Base-by-base conservation (phyloP, 805 yeast genomes). In the Yarrowia deformans region DNA sequence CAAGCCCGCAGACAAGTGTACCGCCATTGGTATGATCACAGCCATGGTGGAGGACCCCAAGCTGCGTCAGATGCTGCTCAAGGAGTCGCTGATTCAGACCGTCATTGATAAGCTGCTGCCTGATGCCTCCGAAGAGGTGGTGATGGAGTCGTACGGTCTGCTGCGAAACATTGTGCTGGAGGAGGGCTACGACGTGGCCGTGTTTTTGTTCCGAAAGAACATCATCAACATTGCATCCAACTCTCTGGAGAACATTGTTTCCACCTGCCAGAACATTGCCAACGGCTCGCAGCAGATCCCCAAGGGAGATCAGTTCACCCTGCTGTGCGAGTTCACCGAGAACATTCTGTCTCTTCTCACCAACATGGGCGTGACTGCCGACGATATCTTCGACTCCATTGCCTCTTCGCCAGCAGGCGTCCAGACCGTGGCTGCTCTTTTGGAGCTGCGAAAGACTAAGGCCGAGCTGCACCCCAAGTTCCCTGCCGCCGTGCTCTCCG, bases 171-270 rank as follows among this genome's bases (percentile, higher is more conserved):
- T 94, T 69, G 88, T 90, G 2, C 82, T 91, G 67, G 97, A 91
- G 75, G 97, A 93, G 78, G 98, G 97, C 23, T 88, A 91, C 73
- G 97, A 91, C 72, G 84, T 91, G 45, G 87, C 92, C 35, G 84
- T 86, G 23, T 86, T 85, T 76, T 77, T 90, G 68, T 90, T 96
- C 90, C 85, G 98, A 75, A 86, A 87, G 18, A 87, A 90, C 71
- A 86, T 94, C 50, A 88, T 97, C 90, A 81, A 84, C 0, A 79
- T 84, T 35, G 82, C 92, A 49, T 84, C 83, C 58, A 72, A 76
- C 5, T 84, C 88, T 1, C 79, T 91, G 54, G 76, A 76, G 0
- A 88, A 88, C 71, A 83, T 87, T 32, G 76, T 81, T 45, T 76
- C 75, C 0, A 85, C 91, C 0, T 80, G 88, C 54, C 76, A 80